These are phyloP conservation scores for Mycosarcoma mackinlayi DNA, from an alignment of 1,284 basidiomycete genomes.

Conservation along the genomic window DNA sequence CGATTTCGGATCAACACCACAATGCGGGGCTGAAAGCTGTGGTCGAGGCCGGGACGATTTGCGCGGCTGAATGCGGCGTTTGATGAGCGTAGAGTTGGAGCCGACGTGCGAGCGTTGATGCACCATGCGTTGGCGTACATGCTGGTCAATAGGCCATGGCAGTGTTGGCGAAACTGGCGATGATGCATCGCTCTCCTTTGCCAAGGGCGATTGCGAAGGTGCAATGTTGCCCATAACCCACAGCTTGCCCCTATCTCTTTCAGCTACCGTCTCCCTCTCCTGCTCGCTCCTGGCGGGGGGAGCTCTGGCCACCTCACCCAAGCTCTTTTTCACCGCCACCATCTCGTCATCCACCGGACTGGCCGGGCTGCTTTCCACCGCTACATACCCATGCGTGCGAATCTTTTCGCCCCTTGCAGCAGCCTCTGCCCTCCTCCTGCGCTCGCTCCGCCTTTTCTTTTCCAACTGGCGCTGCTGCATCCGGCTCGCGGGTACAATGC, in stretches of 20 bases:
- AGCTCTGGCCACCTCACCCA: conserved; percentile 16
- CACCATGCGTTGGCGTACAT: conserved; percentile 14
- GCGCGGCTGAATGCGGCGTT: conserved; percentile 15
- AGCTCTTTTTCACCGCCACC: conserved; percentile 3
- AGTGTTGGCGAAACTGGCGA: not conserved
- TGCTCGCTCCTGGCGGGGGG: conserved; percentile 6
- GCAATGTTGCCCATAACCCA: conserved; percentile 44
- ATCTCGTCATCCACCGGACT: conserved; percentile 8
- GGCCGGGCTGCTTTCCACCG: conserved; percentile 4
- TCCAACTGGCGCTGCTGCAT: conserved; percentile 17
- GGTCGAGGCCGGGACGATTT: conserved; percentile 14
- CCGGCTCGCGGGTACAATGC: conserved; percentile 25
- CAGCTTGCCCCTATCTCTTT: conserved; percentile 32
- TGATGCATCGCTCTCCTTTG: not conserved
- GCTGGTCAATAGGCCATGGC: conserved; percentile 12
- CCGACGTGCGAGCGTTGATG: not conserved
- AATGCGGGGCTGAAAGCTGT: not conserved
- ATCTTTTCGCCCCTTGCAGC: conserved; percentile 25
- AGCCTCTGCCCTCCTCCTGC: conserved; percentile 35
- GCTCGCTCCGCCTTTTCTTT: conserved; percentile 33
- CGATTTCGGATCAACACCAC: not conserved
- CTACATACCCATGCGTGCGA: conserved; percentile 4
- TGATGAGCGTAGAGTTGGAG: not conserved
- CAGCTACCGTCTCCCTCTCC: conserved; percentile 31
- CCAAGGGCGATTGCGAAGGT: not conserved